Conservation (phyloP, 2,329 filamentous ascomycete species). For the Colletotrichum sojae region DNA sequence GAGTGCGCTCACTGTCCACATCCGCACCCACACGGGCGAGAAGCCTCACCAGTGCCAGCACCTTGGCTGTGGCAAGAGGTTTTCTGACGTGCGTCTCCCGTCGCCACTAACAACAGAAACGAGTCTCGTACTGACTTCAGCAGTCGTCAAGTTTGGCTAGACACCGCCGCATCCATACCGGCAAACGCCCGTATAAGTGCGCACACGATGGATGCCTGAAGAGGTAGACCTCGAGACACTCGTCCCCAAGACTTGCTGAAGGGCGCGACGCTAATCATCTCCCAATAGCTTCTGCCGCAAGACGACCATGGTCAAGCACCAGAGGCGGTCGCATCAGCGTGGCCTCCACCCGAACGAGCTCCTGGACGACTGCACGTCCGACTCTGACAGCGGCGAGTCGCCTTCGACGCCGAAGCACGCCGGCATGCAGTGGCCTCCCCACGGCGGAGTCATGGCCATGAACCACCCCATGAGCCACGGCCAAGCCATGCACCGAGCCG, state of each 20-base stretch:
- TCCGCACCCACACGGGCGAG: conserved; percentile 79
- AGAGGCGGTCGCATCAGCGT: conserved; percentile 73
- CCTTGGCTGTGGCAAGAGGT: conserved; percentile 76
- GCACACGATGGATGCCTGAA: conserved; percentile 73
- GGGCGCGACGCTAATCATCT: conserved; percentile 41
- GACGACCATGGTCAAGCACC: conserved; percentile 79
- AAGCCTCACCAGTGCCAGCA: conserved; percentile 80
- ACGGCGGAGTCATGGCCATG: conserved; percentile 54
- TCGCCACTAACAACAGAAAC: neutral
- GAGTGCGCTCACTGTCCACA: conserved; percentile 79
- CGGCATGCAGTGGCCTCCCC: conserved; percentile 66
- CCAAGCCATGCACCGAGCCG: conserved; percentile 64
- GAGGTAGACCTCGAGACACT: conserved; percentile 59
- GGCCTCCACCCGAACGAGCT: conserved; percentile 69
- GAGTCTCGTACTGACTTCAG: conserved; percentile 48
- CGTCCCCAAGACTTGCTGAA: too few species aligned
- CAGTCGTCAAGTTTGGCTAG: conserved; percentile 77
- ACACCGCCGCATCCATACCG: conserved; percentile 76
- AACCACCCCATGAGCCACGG: conserved; percentile 55
- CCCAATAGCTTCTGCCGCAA: conserved; percentile 76
- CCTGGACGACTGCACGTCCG: conserved; percentile 68
- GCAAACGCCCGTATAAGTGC: conserved; percentile 77
- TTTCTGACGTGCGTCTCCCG: conserved; percentile 73
- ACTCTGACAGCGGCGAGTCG: conserved; percentile 71
- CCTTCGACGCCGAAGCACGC: conserved; percentile 71